Evolutionary conservation across 164 flowering plant species (phyloP).

Genomic region (Echeveria elegans): DNA sequence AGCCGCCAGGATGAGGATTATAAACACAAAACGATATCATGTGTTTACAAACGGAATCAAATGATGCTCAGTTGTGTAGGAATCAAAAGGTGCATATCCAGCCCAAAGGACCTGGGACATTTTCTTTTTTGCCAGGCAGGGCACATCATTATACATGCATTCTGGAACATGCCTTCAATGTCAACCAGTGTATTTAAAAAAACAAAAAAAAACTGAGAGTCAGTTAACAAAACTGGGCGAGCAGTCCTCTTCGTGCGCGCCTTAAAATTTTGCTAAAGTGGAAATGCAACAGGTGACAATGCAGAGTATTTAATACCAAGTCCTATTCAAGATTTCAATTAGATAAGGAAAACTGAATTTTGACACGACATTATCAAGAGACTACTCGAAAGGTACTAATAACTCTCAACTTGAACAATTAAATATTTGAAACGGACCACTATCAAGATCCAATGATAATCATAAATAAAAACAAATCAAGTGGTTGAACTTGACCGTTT

Average conservation of each 20-base stretch:
- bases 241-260: no score
- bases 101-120: not conserved
- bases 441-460: no score
- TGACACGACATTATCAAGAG: no score
- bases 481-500: not conserved
- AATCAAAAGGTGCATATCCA: no score
- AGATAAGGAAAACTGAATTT: no score
- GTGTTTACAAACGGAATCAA: not conserved
- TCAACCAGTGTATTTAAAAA: not conserved
- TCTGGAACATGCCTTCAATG: not conserved
- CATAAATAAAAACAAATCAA: not conserved
- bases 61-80: not conserved
- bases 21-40: no score
- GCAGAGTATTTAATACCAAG: not conserved
- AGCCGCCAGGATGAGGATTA: not conserved
- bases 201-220: no score
- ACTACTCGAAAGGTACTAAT: not conserved
- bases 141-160: no score
- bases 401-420: not conserved
- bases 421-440: not conserved
- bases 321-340: not conserved
- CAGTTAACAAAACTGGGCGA: not conserved
- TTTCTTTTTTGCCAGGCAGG: not conserved
- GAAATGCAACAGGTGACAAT: not conserved
- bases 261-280: not conserved